phyloP scores from a whole-genome alignment of 1,284 basidiomycete genomes.

The Vanrija sp. region DNA sequence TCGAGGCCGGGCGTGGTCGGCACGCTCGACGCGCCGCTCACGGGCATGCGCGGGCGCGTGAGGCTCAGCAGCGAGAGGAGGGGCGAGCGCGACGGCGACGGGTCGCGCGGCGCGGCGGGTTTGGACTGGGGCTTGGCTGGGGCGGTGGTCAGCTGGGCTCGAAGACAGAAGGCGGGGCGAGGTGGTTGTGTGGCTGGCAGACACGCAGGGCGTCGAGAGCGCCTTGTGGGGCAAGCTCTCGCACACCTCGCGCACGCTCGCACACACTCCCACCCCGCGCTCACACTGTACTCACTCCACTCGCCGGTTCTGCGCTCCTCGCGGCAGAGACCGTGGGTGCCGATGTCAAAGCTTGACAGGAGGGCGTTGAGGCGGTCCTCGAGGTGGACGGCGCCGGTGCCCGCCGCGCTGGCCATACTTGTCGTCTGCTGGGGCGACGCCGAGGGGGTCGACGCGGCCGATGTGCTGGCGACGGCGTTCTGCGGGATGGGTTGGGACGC shows the following conservation, averaged over 20 bases:
- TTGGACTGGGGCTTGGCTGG: neutral
- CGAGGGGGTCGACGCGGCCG: slow-evolving; percentile 4
- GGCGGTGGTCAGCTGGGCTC: neutral
- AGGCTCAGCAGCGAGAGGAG: slow-evolving; percentile 14
- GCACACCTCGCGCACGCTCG: neutral
- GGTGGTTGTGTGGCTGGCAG: no score
- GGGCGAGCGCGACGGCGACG: neutral
- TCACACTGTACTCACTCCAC: slow-evolving; percentile 2
- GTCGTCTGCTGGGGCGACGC: slow-evolving; percentile 1
- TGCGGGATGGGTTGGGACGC: neutral
- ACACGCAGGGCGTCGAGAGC: neutral
- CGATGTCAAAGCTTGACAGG: slow-evolving; percentile 26
- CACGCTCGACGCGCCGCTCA: neutral
- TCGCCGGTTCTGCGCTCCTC: slow-evolving; percentile 16
- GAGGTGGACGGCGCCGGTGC: neutral
- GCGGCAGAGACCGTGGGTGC: slow-evolving; percentile 30
- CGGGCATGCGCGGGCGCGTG: neutral
- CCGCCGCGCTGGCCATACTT: no score
- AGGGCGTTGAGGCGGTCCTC: slow-evolving; percentile 27
- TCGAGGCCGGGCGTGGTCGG: no score
- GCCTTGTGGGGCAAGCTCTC: neutral
- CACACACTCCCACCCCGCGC: neutral
- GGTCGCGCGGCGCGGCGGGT: no score
- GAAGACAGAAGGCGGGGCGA: neutral
- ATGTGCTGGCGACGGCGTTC: neutral